Evolutionary conservation across 441 rosid genomes (phyloP).

Genomic region (Gossypium trilobum): DNA sequence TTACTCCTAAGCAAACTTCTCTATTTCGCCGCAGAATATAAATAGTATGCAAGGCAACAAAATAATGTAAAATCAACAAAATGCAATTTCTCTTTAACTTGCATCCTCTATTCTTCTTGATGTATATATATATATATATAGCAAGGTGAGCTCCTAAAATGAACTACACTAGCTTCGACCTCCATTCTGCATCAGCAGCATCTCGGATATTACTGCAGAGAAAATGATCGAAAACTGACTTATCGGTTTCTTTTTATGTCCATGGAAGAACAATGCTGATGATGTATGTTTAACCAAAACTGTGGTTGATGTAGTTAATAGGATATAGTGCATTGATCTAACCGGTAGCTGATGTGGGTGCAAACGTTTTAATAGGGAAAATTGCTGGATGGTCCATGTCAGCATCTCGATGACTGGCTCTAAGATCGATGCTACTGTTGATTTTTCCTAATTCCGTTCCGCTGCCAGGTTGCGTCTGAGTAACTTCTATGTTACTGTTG

Average conservation of each 20-base stretch:
- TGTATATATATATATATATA: neutral
- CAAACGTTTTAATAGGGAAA: conserved; percentile 22
- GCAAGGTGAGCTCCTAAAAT: conserved; percentile 31
- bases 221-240: conserved; percentile 11
- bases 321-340: conserved; percentile 13
- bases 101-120: no score
- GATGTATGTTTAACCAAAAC: conserved; percentile 16
- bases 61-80: neutral
- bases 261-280: conserved; percentile 14
- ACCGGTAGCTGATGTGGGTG: conserved; percentile 32
- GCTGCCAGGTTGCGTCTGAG: conserved; percentile 19
- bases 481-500: conserved; percentile 18
- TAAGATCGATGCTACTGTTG: neutral
- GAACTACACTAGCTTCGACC: conserved; percentile 34
- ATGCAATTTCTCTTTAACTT: neutral
- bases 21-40: neutral
- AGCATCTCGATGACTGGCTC: neutral
- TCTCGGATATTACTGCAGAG: neutral
- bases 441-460: conserved; percentile 12
- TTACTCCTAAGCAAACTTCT: neutral
- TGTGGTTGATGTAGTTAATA: conserved; percentile 7
- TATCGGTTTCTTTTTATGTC: conserved; percentile 23
- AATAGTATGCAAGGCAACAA: neutral
- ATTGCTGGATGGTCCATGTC: conserved; percentile 21
- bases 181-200: conserved; percentile 16